Percentiles rank a stretch among this genome's conserved stretches.
Conservation (phyloP, 1,284 basidiomycete species). For the Fistulina hepatica region DNA sequence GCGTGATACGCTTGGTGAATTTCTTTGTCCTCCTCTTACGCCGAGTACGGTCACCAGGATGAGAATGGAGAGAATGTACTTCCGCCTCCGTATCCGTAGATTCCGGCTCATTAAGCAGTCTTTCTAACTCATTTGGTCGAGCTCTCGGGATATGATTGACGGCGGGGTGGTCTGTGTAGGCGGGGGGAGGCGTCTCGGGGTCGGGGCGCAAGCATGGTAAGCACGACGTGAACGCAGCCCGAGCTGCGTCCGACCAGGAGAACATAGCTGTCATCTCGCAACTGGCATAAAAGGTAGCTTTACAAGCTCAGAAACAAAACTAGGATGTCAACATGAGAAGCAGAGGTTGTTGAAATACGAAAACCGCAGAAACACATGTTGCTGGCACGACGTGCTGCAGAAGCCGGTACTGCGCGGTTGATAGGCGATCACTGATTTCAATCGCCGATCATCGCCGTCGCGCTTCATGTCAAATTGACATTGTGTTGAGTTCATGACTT, state of each 20-base stretch:
- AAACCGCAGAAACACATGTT: no score
- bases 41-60: constrained; percentile 32
- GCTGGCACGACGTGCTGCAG: no score
- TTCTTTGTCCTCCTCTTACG: constrained; percentile 16
- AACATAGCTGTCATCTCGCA: not conserved
- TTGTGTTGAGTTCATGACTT: no score
- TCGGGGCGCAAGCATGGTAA: not conserved
- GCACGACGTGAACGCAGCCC: not conserved
- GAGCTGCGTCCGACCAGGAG: not conserved
- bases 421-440: no score
- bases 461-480: no score
- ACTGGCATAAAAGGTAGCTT: no score
- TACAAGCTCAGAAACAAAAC: no score
- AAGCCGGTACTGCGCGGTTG: no score
- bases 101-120: constrained; percentile 37
- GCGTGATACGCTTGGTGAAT: constrained; percentile 30
- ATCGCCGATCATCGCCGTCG: no score
- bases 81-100: constrained; percentile 44
- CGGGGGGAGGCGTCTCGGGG: not conserved
- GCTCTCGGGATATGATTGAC: constrained; percentile 31
- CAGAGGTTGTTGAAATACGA: no score
- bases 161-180: constrained; percentile 20
- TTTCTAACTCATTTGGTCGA: constrained; percentile 46
- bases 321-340: no score
- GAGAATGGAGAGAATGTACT: constrained; percentile 55